Evolutionary conservation across 148 eudicot genomes (phyloP), one percentile per base, ranked within the genome.

Genomic region (Rhododendron molle): DNA sequence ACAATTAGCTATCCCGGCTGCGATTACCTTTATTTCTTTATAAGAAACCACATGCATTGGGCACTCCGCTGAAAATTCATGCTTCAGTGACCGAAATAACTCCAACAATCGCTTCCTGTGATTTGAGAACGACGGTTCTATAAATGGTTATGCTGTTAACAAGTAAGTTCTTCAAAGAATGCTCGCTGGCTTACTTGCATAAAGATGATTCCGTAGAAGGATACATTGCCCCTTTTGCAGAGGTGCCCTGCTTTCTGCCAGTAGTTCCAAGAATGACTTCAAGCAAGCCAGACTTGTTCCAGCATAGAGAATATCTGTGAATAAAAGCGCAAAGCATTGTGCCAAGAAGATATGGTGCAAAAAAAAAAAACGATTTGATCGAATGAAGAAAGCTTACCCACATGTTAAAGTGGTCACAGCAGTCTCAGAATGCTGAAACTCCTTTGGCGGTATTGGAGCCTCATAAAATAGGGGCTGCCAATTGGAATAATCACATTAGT

Each of bases 201-300:
- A 95, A 86, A 83, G 94, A 90, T 87, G 98, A 93, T 87, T 94
- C 91, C 4, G 98, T 94, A 71, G 98, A 93, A 72, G 98, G 95
- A 86, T 78, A 92, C 47, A 90, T 40, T 36, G 98, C 96, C 76
- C 96, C 99, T 91, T 97, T 95, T 23, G 94, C 91, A 87, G 99
- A 95, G 85, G 98, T 95, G 43, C 99, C 99, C 84, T 97, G 98
- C 89, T 93, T 95, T 89, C 99, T 92, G 52, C 99, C 99, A 62
- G 98, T 97, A 14, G 95, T 97, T 76, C 99, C 99, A 80, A 97
- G 94, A 85, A 95, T 90, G 83, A 93, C 98, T 87, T 95, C 98
- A 82, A 94, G 98, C 91, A 94, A 87, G 76, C 95, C 98, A 84
- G 84, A 88, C 79, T 87, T 93, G 88, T 95, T 93, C 98, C 99